phyloP scores from a whole-genome alignment of 2,329 filamentous ascomycete species.

The Leptographium procerum region DNA sequence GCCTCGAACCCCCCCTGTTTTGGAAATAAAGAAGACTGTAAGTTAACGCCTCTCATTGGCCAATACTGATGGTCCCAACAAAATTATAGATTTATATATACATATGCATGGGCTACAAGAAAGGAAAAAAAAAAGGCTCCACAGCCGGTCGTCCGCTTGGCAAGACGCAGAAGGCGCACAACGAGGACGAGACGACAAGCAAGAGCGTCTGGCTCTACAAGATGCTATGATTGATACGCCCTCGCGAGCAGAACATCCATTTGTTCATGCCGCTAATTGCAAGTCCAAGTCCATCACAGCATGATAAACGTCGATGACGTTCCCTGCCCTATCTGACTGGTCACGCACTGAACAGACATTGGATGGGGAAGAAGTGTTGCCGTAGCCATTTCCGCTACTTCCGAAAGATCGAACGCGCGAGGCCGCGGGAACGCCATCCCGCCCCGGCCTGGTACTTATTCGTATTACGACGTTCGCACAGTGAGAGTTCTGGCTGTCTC shows the following conservation, averaged over 20 bases:
- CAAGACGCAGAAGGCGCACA: background rate
- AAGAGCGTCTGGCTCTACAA: background rate
- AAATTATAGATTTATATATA: conserved; percentile 3
- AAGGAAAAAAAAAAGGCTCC: background rate
- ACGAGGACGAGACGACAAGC: background rate
- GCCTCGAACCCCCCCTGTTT: background rate
- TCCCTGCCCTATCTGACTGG: background rate
- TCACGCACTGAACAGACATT: too few relatives aligned
- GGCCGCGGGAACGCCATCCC: background rate
- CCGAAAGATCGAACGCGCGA: background rate
- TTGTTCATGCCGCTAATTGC: too few relatives aligned
- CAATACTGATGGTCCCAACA: conserved; percentile 12
- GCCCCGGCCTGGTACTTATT: background rate
- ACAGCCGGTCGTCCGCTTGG: background rate
- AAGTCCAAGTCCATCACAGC: too few relatives aligned
- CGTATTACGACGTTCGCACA: background rate
- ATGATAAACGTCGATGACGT: too few relatives aligned
- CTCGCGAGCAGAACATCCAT: too few relatives aligned
- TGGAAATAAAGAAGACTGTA: conserved; percentile 4
- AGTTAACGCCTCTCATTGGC: conserved; percentile 11
- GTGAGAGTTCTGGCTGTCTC: too few relatives aligned
- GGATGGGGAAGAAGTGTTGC: background rate
- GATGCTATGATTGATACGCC: background rate
- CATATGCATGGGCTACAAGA: background rate
- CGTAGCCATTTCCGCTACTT: background rate